phyloP scores from a whole-genome alignment of 2,329 filamentous ascomycete species.

The Botryotinia convoluta region DNA sequence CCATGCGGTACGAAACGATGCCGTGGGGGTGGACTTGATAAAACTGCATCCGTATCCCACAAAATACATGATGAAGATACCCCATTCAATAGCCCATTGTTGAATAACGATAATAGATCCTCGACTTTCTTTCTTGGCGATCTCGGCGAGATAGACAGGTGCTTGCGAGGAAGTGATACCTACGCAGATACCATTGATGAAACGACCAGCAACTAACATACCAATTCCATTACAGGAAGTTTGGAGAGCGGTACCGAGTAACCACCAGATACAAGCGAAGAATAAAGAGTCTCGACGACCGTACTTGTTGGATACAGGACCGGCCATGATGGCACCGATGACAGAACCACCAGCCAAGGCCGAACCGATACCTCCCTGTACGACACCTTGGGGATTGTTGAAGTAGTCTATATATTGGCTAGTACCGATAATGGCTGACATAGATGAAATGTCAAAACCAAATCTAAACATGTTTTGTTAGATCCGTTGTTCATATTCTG shows the following conservation, averaged over 20 bases:
- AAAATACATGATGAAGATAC: slow-evolving; percentile 61
- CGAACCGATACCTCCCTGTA: slow-evolving; percentile 47
- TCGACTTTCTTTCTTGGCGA: slow-evolving; percentile 54
- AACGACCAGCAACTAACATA: slow-evolving; percentile 50
- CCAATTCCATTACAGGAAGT: slow-evolving; percentile 38
- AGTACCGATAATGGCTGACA: slow-evolving; percentile 54
- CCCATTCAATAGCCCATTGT: slow-evolving; percentile 71
- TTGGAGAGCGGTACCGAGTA: slow-evolving; percentile 21
- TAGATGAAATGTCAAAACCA: slow-evolving; percentile 54
- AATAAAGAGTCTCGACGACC: slow-evolving; percentile 48
- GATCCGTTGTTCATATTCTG: neutral
- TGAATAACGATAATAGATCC: slow-evolving; percentile 69
- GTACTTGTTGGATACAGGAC: slow-evolving; percentile 55
- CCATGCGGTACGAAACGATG: slow-evolving; percentile 52
- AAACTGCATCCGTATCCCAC: slow-evolving; percentile 48
- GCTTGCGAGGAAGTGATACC: slow-evolving; percentile 65
- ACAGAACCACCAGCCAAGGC: slow-evolving; percentile 71
- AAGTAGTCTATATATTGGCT: slow-evolving; percentile 52
- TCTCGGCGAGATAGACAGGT: slow-evolving; percentile 64
- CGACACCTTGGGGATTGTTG: slow-evolving; percentile 34
- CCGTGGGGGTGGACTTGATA: slow-evolving; percentile 40
- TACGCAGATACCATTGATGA: slow-evolving; percentile 63
- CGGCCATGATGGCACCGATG: slow-evolving; percentile 58
- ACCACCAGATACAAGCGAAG: slow-evolving; percentile 24
- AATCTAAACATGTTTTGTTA: slow-evolving; percentile 18